Percentiles rank a stretch among this genome's conserved stretches.
Evolutionary conservation across 73 alveolate genomes (phyloP).

Genomic region (Tetrahymena borealis): DNA sequence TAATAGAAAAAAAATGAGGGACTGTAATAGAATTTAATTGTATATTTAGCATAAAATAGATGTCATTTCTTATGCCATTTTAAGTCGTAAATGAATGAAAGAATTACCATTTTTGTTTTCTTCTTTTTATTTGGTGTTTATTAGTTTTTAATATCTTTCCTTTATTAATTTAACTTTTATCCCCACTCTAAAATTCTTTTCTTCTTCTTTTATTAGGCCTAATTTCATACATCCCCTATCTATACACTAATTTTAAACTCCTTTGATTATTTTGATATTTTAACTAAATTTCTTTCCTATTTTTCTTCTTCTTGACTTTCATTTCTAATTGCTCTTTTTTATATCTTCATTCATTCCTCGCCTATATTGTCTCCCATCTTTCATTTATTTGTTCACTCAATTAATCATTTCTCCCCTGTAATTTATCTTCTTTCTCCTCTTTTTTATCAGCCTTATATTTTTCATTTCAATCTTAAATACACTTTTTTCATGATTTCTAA

Average conservation of each 20-base stretch:
- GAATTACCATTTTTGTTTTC: background rate
- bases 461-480: background rate
- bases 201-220: slow-evolving; percentile 3
- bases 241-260: background rate
- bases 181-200: slow-evolving; percentile 1
- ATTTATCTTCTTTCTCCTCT: background rate
- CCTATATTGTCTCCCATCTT: background rate
- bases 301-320: background rate
- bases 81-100: background rate
- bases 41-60: background rate
- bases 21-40: background rate
- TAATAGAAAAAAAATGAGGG: background rate
- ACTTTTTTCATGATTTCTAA: too few species aligned
- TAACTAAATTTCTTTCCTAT: background rate
- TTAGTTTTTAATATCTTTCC: background rate
- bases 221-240: background rate
- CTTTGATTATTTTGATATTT: background rate
- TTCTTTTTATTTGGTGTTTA: background rate
- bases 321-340: background rate
- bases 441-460: background rate
- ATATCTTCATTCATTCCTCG: background rate
- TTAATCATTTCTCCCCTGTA: background rate
- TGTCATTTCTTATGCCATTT: background rate
- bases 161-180: background rate
- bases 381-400: background rate